Percentiles rank a stretch among this genome's conserved stretches.
Evolutionary conservation across 768 basidiomycete genomes (phyloP).

Genomic region (Omphalotus guepiniiformis): DNA sequence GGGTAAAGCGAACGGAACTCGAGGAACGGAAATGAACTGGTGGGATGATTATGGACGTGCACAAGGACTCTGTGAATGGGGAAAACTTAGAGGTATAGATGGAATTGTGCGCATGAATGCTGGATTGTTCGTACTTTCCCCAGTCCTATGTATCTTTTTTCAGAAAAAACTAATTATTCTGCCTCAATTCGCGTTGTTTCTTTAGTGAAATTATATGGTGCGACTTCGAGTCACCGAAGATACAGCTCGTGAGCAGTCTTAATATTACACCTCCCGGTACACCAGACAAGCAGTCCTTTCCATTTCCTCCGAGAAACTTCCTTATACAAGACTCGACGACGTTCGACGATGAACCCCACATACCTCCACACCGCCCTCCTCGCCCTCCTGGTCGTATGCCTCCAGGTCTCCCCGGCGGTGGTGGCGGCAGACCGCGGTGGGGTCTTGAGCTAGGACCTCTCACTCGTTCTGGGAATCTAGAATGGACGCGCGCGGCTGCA

Average conservation of each 20-base stretch:
- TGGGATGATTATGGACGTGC: constrained; percentile 23
- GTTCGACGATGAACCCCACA: not conserved
- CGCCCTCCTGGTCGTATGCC: constrained; percentile 11
- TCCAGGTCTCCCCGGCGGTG: constrained; percentile 5
- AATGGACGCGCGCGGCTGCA: constrained; percentile 18
- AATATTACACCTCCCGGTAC: constrained; percentile 22
- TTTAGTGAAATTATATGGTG: constrained; percentile 22
- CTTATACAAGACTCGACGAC: not conserved
- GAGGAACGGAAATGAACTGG: constrained; percentile 9
- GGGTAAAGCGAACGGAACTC: constrained; percentile 10
- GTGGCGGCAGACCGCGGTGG: constrained; percentile 11
- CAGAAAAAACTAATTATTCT: no score
- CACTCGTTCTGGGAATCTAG: constrained; percentile 11
- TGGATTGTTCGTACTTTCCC: constrained; percentile 16
- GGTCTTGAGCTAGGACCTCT: constrained; percentile 10
- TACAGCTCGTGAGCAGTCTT: constrained; percentile 17
- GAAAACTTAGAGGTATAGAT: constrained; percentile 14
- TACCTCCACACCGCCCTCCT: constrained; percentile 4
- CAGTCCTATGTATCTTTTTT: not conserved
- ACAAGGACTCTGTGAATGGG: constrained; percentile 18
- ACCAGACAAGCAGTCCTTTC: constrained; percentile 4
- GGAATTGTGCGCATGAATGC: constrained; percentile 25
- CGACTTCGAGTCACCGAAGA: constrained; percentile 16
- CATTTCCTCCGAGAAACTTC: constrained; percentile 7
- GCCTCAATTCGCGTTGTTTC: not conserved